Conservation (phyloP, 371 early-diverging fungal species). For the Actinomucor elegans region DNA sequence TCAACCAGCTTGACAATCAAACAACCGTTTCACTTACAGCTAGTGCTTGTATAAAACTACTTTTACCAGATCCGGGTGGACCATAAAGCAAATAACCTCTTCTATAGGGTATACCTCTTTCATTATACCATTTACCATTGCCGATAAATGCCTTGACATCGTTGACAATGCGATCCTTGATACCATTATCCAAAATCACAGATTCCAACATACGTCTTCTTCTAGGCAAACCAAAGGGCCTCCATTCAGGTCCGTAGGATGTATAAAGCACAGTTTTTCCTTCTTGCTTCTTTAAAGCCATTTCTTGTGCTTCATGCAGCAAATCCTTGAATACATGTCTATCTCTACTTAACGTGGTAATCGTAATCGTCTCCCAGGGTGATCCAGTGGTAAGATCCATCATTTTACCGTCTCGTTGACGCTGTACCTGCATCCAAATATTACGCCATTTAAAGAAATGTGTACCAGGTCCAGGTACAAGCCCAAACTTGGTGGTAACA, state of each 20-base stretch:
- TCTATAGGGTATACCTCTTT: conserved; percentile 95
- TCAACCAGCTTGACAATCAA: neutral
- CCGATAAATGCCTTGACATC: conserved; percentile 88
- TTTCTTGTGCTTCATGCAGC: conserved; percentile 79
- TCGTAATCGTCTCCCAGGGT: conserved; percentile 94
- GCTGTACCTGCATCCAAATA: conserved; percentile 88
- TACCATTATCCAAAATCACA: conserved; percentile 84
- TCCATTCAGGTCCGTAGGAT: conserved; percentile 95
- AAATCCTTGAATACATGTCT: conserved; percentile 72
- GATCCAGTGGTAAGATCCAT: conserved; percentile 87
- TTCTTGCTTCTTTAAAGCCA: conserved; percentile 84
- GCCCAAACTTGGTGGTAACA: conserved; percentile 75
- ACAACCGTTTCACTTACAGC: conserved; percentile 52
- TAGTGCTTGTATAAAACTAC: conserved; percentile 96
- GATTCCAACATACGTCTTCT: conserved; percentile 78
- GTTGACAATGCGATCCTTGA: conserved; percentile 71
- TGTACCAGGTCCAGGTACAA: conserved; percentile 93
- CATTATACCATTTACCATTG: conserved; percentile 93
- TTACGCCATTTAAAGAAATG: conserved; percentile 84
- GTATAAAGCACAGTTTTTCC: conserved; percentile 96
- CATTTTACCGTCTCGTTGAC: conserved; percentile 84
- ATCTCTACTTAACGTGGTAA: conserved; percentile 88
- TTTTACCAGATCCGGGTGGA: conserved; percentile 99
- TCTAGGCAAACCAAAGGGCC: conserved; percentile 95
- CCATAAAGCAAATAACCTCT: conserved; percentile 98